Conservation (phyloP, 305 asterid genomes). For the Withania somnifera region DNA sequence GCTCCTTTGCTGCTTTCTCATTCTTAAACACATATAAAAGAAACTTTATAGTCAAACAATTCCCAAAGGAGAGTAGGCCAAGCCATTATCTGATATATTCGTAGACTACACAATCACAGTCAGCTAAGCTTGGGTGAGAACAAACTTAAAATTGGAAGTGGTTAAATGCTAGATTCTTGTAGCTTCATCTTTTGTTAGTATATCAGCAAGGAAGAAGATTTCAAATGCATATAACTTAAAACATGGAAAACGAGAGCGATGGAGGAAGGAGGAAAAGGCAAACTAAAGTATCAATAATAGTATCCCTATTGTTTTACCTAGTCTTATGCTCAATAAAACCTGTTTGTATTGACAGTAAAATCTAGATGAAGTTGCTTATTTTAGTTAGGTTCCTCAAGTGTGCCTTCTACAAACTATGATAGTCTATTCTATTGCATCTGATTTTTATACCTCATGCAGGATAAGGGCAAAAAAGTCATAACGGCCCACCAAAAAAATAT, state of each 20-base stretch:
- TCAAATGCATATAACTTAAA: background rate
- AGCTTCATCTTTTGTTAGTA: background rate
- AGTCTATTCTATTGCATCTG: background rate
- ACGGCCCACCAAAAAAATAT: too few relatives aligned
- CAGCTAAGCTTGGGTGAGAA: background rate
- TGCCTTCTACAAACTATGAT: background rate
- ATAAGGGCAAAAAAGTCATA: too few relatives aligned
- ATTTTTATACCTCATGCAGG: background rate
- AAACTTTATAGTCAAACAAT: conserved; percentile 16
- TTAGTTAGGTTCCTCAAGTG: background rate
- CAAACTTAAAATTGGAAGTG: background rate
- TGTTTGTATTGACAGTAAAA: background rate
- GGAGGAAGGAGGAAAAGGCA: background rate
- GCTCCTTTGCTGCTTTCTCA: conserved; percentile 45
- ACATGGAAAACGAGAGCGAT: background rate
- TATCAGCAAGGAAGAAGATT: background rate
- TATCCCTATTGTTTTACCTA: background rate
- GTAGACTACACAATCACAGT: background rate
- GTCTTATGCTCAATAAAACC: background rate
- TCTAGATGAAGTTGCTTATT: background rate
- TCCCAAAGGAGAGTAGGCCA: background rate
- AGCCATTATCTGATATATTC: background rate
- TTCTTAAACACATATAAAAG: conserved; percentile 19
- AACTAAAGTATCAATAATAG: background rate
- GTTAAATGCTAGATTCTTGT: background rate